Evolutionary conservation across 1,284 basidiomycete genomes (phyloP).

Genomic region (Cystobasidiaceae sp.): DNA sequence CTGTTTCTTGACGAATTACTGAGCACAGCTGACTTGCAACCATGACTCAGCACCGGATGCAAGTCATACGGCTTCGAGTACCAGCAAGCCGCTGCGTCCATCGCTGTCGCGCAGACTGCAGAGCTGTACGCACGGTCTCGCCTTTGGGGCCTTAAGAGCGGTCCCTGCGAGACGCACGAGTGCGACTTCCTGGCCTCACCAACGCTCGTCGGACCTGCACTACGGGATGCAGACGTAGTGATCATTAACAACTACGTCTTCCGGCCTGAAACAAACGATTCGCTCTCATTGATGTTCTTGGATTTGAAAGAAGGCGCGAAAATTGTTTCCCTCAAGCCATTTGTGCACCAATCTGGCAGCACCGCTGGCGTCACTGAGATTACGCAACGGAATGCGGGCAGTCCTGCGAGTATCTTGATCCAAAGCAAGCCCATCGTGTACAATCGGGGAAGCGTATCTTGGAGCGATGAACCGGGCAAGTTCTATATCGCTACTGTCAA

Average conservation of each 20-base stretch:
- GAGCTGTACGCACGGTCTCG: slow-evolving; percentile 52
- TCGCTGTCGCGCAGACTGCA: slow-evolving; percentile 51
- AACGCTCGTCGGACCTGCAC: slow-evolving; percentile 5
- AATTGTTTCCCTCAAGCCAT: slow-evolving; percentile 55
- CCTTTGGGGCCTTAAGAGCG: slow-evolving; percentile 52
- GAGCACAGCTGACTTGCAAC: neutral
- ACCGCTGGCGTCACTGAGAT: slow-evolving; percentile 14
- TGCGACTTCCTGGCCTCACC: slow-evolving; percentile 50
- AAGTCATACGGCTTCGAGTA: slow-evolving; percentile 53
- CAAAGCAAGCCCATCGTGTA: slow-evolving; percentile 34
- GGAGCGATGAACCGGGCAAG: slow-evolving; percentile 40
- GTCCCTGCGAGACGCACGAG: slow-evolving; percentile 49
- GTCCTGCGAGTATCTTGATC: slow-evolving; percentile 37
- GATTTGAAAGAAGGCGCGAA: slow-evolving; percentile 54
- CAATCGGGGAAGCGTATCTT: slow-evolving; percentile 35
- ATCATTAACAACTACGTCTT: slow-evolving; percentile 57
- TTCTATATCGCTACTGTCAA: slow-evolving; percentile 38
- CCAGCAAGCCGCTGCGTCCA: slow-evolving; percentile 51
- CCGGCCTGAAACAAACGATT: slow-evolving; percentile 53
- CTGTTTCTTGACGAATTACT: too few relatives aligned
- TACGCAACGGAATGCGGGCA: slow-evolving; percentile 33
- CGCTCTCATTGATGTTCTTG: slow-evolving; percentile 54
- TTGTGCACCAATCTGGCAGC: slow-evolving; percentile 44
- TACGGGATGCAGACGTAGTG: slow-evolving; percentile 33
- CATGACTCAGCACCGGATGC: slow-evolving; percentile 48